Percentiles rank a stretch among this genome's conserved stretches.
Conservation (phyloP, 306 rosid species). For the Lotus japonicus region DNA sequence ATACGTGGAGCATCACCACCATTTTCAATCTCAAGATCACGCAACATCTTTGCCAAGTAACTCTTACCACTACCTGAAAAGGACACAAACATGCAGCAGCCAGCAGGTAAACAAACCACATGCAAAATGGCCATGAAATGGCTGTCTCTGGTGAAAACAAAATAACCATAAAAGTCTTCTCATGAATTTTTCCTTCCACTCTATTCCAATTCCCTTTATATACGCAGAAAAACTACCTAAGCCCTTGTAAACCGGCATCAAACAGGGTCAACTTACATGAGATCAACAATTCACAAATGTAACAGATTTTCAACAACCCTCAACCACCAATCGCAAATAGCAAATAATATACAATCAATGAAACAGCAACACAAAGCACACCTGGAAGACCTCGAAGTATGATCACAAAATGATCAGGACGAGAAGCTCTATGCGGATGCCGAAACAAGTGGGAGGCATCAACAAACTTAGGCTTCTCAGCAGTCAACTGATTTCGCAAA, state of each 20-base stretch:
- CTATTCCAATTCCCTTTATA: background rate
- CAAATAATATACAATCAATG: background rate
- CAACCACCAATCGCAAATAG: background rate
- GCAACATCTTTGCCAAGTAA: conserved; percentile 92
- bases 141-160: background rate
- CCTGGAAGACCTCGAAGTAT: conserved; percentile 97
- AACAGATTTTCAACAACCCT: background rate
- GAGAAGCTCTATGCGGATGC: conserved; percentile 61
- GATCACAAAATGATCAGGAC: conserved; percentile 86
- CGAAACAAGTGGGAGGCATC: conserved; percentile 54
- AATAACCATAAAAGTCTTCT: background rate
- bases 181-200: background rate
- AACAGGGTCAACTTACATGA: background rate
- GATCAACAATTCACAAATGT: background rate
- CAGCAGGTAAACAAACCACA: conserved; percentile 8
- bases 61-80: conserved; percentile 92
- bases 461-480: conserved; percentile 26
- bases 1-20: conserved; percentile 89
- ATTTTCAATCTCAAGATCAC: conserved; percentile 86
- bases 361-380: conserved; percentile 9
- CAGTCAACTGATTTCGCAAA: conserved; percentile 12
- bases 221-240: background rate
- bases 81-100: conserved; percentile 8
- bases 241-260: background rate
- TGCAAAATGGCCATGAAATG: background rate